Conservation (phyloP, 139 green algal species). For the Microglena sp. region DNA sequence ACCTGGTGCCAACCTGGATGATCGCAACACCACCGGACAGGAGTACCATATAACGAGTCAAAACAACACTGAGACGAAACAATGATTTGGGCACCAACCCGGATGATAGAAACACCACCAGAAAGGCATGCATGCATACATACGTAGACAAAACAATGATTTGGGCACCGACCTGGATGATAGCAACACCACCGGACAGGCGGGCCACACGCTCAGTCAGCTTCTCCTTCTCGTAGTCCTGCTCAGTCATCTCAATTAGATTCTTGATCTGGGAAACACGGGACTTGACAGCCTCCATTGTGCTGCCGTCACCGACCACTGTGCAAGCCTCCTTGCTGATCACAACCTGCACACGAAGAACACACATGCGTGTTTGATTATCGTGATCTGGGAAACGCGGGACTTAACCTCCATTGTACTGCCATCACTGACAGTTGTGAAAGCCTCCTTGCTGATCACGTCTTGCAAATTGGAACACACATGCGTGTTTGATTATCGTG, state of each 20-base stretch:
- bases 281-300: constrained; percentile 64
- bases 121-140: too few species aligned
- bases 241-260: constrained; percentile 67
- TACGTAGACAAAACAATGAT: too few species aligned
- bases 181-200: constrained; percentile 89
- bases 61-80: too few species aligned
- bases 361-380: not conserved
- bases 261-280: constrained; percentile 93
- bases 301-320: constrained; percentile 89
- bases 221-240: constrained; percentile 97
- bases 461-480: not conserved
- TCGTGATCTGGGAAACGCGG: not conserved
- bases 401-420: constrained; percentile 23
- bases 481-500: not conserved
- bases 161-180: constrained; percentile 93
- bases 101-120: too few species aligned
- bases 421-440: constrained; percentile 94
- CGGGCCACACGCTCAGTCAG: constrained; percentile 95
- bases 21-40: too few species aligned
- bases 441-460: constrained; percentile 80
- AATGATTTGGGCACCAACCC: too few species aligned
- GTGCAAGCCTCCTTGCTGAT: constrained; percentile 89
- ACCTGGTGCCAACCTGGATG: too few species aligned
- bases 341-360: constrained; percentile 1
- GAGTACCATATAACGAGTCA: too few species aligned